phyloP scores from a whole-genome alignment of 1,284 basidiomycete genomes.

The Papiliotrema laurentii region DNA sequence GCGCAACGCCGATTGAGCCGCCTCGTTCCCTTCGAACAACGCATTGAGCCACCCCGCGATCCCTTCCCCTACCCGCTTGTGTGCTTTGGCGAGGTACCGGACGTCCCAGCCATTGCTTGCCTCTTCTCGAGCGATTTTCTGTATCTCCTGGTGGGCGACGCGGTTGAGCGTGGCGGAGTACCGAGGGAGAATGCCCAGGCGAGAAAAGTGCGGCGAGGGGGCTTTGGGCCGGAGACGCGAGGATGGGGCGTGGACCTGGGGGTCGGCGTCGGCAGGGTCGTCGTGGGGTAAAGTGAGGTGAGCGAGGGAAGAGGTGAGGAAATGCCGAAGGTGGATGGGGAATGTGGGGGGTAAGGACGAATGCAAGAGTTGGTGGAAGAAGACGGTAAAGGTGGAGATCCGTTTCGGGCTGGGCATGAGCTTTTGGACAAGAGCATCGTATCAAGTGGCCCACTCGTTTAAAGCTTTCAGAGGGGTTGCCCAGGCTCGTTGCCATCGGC shows the following conservation, averaged over 20 bases:
- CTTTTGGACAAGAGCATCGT: not conserved
- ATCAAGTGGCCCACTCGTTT: conserved; percentile 29
- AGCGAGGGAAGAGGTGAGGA: conserved; percentile 31
- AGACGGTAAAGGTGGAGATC: conserved; percentile 35
- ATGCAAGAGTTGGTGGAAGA: conserved; percentile 34
- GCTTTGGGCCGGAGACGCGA: conserved; percentile 1
- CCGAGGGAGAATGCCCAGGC: conserved; percentile 72
- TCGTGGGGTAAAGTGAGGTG: conserved; percentile 11
- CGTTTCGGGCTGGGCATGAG: conserved; percentile 19
- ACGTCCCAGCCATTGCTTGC: conserved; percentile 67
- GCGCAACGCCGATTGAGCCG: conserved; percentile 56
- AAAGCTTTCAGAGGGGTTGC: conserved; percentile 30
- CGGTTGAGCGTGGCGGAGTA: conserved; percentile 77
- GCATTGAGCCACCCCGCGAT: conserved; percentile 78
- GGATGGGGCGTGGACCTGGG: not conserved
- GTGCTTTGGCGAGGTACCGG: conserved; percentile 59
- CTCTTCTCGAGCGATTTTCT: conserved; percentile 61
- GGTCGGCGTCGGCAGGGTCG: conserved; percentile 6
- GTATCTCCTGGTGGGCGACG: conserved; percentile 79
- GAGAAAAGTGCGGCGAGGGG: conserved; percentile 54
- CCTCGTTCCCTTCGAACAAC: conserved; percentile 56
- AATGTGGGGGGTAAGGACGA: conserved; percentile 37
- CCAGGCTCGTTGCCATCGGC: conserved; percentile 45
- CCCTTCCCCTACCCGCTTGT: conserved; percentile 69
- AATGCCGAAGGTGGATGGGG: conserved; percentile 30